Base-by-base conservation (phyloP, 352 stramenopile species). In the Phytophthora pistaciae region DNA sequence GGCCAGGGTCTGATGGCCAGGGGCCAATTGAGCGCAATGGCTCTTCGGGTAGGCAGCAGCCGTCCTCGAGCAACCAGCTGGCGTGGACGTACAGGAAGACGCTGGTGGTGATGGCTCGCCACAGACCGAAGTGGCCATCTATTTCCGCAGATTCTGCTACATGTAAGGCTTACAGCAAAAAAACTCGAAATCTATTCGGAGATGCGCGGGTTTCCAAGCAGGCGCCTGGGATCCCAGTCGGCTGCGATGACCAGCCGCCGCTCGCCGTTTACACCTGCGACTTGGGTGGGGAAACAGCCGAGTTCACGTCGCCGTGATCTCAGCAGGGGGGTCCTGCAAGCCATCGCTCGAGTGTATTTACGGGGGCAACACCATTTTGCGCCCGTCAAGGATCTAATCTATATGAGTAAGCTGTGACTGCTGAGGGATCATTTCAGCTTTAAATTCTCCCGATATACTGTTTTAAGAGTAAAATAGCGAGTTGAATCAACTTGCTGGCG, bases 1-100 rank as follows among this genome's bases (percentile, higher is more conserved):
- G 31, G 20, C n/a, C 53, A 68, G n/a, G 5, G 14, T 53, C n/a
- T 20, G 53, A 46, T 68, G 62, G 29, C 31, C 14, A 18, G 36
- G 11, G 36, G 36, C 9, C 38, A 44, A 14, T 54, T 21, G 42
- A 20, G 8, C 20, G 10, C 48, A 54, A 18, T 25, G 16, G n/a
- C 20, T 54, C 44, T 31, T 25, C 48, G 21, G 21, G 20, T 20
- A 29, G 48, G 48, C 20, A 5, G 10, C 48, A 16, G 9, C 48
- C 48, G 8, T 29, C 21, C 20, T 29, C 48, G 20, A 29, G 3
- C 44, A n/a, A n/a, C 42, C 42, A 21, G 48, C n/a, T 54, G 48
- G 46, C n/a, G 44, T 52, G 44, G 18, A 27, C 44, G 44, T 23
- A 13, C 11, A n/a, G 21, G 20, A 8, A 54, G 18, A 16, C 3